Conservation (phyloP, 2,329 filamentous ascomycete genomes). For the Corynespora cassiicola region DNA sequence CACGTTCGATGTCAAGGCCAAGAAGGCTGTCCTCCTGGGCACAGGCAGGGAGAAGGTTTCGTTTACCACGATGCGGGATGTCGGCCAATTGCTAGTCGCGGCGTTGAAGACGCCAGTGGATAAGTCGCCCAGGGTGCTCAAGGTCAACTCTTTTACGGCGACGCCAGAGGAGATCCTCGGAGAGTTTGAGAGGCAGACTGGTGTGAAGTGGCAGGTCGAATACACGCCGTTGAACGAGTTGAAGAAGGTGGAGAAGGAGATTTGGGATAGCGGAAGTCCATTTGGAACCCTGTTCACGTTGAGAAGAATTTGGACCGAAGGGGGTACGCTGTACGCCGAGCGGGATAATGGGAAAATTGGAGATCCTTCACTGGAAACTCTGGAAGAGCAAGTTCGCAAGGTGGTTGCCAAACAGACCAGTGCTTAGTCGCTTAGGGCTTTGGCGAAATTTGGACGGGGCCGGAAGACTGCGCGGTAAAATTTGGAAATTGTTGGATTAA, state of each 20-base stretch:
- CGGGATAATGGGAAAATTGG: constrained; percentile 68
- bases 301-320: constrained; percentile 74
- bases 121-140: constrained; percentile 62
- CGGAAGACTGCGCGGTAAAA: too few species aligned
- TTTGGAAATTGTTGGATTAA: too few species aligned
- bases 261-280: constrained; percentile 62
- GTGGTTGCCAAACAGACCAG: constrained; percentile 15
- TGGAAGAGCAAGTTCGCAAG: constrained; percentile 56
- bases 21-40: constrained; percentile 67
- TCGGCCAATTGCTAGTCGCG: constrained; percentile 70
- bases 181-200: constrained; percentile 74
- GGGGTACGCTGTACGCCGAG: constrained; percentile 72
- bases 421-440: too few species aligned
- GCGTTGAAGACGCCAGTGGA: constrained; percentile 61
- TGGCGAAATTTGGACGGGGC: too few species aligned
- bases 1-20: constrained; percentile 64
- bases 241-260: constrained; percentile 63
- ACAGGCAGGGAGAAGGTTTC: constrained; percentile 68
- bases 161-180: constrained; percentile 67
- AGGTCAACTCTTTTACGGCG: constrained; percentile 74
- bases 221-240: constrained; percentile 63
- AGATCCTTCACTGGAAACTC: constrained; percentile 59
- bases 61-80: constrained; percentile 75
- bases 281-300: constrained; percentile 65
- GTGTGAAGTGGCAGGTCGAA: constrained; percentile 61